Conservation (phyloP, 805 yeast species). For the Monosporozyma aerobia region DNA sequence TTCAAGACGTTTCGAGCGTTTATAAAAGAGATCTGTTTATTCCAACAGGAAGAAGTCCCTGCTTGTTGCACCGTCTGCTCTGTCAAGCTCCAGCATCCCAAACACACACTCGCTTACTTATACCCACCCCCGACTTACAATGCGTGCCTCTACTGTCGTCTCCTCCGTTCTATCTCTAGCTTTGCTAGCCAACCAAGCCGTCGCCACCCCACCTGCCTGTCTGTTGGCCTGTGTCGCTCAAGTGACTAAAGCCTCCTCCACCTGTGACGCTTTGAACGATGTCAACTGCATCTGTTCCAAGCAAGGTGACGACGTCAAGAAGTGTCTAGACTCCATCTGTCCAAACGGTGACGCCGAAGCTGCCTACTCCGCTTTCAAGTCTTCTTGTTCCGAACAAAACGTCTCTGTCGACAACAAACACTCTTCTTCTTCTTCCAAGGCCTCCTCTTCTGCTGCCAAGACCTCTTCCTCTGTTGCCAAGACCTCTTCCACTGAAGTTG, state of each 20-base stretch:
- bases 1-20: not conserved
- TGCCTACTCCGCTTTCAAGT: slow-evolving; percentile 53
- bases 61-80: too few species aligned
- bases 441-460: slow-evolving; percentile 27
- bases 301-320: slow-evolving; percentile 42
- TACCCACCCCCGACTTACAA: slow-evolving; percentile 1
- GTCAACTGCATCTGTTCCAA: slow-evolving; percentile 59
- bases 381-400: slow-evolving; percentile 42
- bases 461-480: slow-evolving; percentile 11
- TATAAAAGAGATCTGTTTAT: not conserved
- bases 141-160: slow-evolving; percentile 25
- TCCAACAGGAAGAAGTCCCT: not conserved
- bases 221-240: slow-evolving; percentile 77
- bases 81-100: too few species aligned
- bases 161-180: slow-evolving; percentile 23
- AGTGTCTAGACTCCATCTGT: slow-evolving; percentile 61
- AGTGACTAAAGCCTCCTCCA: slow-evolving; percentile 44
- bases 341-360: slow-evolving; percentile 49
- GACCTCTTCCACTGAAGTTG: slow-evolving; percentile 12
- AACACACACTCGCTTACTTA: not conserved
- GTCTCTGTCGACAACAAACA: slow-evolving; percentile 27
- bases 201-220: slow-evolving; percentile 86
- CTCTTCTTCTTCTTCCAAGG: slow-evolving; percentile 26
- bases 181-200: slow-evolving; percentile 29
- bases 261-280: slow-evolving; percentile 53